Conservation (phyloP, 1,139 yeast genomes). For the Sugiyamaella novakii region DNA sequence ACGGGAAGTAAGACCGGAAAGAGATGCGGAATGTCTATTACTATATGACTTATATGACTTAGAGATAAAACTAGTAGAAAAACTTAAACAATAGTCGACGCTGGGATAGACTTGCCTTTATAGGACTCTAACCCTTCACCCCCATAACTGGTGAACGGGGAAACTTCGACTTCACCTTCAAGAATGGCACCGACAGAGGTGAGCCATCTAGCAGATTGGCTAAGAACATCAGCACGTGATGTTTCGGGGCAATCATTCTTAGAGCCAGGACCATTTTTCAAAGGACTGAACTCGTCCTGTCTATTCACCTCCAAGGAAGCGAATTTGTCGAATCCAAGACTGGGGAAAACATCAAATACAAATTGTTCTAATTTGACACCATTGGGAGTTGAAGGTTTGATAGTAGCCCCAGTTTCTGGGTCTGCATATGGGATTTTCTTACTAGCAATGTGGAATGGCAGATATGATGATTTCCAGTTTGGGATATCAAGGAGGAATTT, state of each 20-base stretch:
- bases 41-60: not conserved
- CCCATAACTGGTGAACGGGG: slow-evolving; percentile 69
- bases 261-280: slow-evolving; percentile 87
- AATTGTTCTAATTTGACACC: slow-evolving; percentile 96
- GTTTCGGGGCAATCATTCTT: slow-evolving; percentile 83
- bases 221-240: slow-evolving; percentile 66
- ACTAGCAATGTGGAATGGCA: slow-evolving; percentile 92
- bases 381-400: slow-evolving; percentile 72
- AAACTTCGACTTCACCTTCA: slow-evolving; percentile 72
- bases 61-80: not conserved
- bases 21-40: no score
- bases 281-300: slow-evolving; percentile 83
- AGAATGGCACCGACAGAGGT: slow-evolving; percentile 62
- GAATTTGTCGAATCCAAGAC: slow-evolving; percentile 69
- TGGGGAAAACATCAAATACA: slow-evolving; percentile 93
- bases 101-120: slow-evolving; percentile 53
- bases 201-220: slow-evolving; percentile 79
- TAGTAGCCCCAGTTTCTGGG: slow-evolving; percentile 48
- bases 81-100: slow-evolving; percentile 9
- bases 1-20: no score
- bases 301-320: slow-evolving; percentile 94
- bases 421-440: slow-evolving; percentile 79
- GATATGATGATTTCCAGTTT: slow-evolving; percentile 64
- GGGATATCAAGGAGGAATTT: slow-evolving; percentile 64
- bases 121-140: slow-evolving; percentile 80